Percentiles rank a stretch among this genome's conserved stretches.
These are phyloP conservation scores for Stenocarpella maydis DNA, from an alignment of 2,329 filamentous ascomycete genomes.

Conservation along the genomic window DNA sequence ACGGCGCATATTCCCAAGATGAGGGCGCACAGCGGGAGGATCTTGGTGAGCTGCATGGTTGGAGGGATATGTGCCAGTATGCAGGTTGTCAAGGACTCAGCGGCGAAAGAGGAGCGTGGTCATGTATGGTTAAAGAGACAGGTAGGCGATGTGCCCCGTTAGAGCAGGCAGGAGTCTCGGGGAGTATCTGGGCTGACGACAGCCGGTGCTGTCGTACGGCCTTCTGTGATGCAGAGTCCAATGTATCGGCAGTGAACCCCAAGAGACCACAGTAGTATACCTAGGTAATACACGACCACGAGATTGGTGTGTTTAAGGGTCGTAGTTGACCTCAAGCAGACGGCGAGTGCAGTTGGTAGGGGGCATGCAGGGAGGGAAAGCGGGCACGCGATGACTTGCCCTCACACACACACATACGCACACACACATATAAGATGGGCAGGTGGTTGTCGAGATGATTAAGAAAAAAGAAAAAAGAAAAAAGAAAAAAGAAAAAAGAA, in stretches of 20 bases:
- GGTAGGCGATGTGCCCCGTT: neutral
- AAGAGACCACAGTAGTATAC: no score
- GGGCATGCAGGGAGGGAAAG: neutral
- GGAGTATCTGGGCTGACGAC: neutral
- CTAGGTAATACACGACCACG: neutral
- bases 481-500: no score
- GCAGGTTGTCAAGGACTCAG: neutral
- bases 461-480: no score
- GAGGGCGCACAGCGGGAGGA: constrained; percentile 32
- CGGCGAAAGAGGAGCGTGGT: neutral
- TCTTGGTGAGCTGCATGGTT: constrained; percentile 34
- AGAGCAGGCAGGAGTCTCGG: neutral
- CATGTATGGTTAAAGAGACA: neutral
- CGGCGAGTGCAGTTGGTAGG: neutral
- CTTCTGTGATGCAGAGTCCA: neutral
- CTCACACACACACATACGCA: no score
- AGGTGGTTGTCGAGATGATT: neutral
- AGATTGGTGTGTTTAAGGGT: neutral
- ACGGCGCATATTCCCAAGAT: constrained; percentile 29
- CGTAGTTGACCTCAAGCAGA: neutral
- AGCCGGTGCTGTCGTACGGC: constrained; percentile 6
- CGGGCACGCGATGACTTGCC: constrained; percentile 3
- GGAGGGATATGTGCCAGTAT: neutral
- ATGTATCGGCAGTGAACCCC: neutral
- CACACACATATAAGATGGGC: neutral